Evolutionary conservation across 768 basidiomycete species (phyloP).

Genomic region (Boletus insuetus): DNA sequence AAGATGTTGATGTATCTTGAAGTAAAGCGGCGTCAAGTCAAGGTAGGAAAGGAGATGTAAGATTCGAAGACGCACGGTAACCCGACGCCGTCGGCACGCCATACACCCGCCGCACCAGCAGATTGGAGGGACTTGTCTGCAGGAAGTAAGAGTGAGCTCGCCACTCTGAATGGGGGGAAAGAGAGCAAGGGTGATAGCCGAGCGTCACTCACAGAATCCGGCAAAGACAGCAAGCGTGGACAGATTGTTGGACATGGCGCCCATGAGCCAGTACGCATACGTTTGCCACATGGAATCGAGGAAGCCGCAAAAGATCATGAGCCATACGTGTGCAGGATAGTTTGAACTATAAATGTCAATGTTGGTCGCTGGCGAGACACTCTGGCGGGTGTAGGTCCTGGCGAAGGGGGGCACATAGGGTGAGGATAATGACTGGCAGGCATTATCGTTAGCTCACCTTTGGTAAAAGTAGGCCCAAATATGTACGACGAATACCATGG

Average conservation of each 20-base stretch:
- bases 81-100: slow-evolving; percentile 64
- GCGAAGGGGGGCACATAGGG: neutral
- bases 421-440: neutral
- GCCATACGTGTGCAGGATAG: slow-evolving; percentile 56
- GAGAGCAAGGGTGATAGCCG: neutral
- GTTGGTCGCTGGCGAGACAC: slow-evolving; percentile 34
- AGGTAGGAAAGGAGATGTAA: neutral
- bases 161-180: too few relatives aligned
- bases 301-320: slow-evolving; percentile 74
- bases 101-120: slow-evolving; percentile 66
- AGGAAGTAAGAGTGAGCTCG: neutral
- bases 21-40: neutral
- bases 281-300: slow-evolving; percentile 88
- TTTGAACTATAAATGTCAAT: slow-evolving; percentile 58
- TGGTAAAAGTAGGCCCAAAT: slow-evolving; percentile 81
- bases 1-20: slow-evolving; percentile 67
- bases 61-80: slow-evolving; percentile 50
- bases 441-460: slow-evolving; percentile 40
- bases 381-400: slow-evolving; percentile 55
- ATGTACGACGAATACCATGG: slow-evolving; percentile 67
- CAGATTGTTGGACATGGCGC: slow-evolving; percentile 82
- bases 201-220: slow-evolving; percentile 68
- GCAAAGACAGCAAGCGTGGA: slow-evolving; percentile 76
- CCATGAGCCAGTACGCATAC: slow-evolving; percentile 80
- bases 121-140: slow-evolving; percentile 76